These are phyloP conservation scores for Paulownia fortunei DNA, from an alignment of 257 asterid species.

Conservation along the genomic window DNA sequence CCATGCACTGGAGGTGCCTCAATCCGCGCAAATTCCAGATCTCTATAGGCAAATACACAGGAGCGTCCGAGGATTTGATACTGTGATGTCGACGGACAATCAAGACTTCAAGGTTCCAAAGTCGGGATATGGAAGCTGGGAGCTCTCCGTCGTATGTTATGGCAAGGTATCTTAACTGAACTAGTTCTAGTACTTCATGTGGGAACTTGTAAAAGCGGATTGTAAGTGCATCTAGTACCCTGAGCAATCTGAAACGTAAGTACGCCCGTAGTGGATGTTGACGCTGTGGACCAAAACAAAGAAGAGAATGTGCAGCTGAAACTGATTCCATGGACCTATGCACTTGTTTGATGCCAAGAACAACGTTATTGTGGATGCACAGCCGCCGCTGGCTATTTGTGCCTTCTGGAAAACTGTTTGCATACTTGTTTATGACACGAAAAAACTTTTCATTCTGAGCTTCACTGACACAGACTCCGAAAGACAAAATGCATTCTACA, in stretches of 20 bases:
- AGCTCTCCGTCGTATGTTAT: not conserved
- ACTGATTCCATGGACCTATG: not conserved
- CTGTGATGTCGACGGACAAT: not conserved
- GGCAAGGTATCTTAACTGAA: conserved; percentile 33
- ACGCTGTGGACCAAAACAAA: not conserved
- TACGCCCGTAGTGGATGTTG: not conserved
- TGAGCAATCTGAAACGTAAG: conserved; percentile 4
- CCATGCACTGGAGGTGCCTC: conserved; percentile 28
- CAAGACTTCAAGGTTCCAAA: conserved; percentile 22
- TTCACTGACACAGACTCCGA: not conserved
- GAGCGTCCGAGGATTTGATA: not conserved
- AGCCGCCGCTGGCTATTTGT: conserved; percentile 1
- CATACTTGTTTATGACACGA: not conserved
- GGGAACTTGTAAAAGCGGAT: conserved; percentile 13
- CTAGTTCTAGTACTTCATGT: not conserved
- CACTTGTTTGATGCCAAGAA: not conserved
- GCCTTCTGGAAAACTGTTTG: not conserved
- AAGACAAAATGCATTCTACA: conserved; percentile 1
- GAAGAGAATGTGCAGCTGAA: conserved; percentile 20
- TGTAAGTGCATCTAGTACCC: conserved; percentile 20
- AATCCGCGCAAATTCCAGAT: conserved; percentile 27
- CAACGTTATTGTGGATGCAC: not conserved
- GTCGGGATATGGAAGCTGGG: conserved; percentile 19
- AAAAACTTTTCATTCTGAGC: not conserved
- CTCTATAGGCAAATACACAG: not conserved